A percentile compares a stretch with the other conserved stretches of the same genome.
These are phyloP conservation scores for Pleurotus cornucopiae DNA, from an alignment of 768 basidiomycete genomes.

Conservation along the genomic window DNA sequence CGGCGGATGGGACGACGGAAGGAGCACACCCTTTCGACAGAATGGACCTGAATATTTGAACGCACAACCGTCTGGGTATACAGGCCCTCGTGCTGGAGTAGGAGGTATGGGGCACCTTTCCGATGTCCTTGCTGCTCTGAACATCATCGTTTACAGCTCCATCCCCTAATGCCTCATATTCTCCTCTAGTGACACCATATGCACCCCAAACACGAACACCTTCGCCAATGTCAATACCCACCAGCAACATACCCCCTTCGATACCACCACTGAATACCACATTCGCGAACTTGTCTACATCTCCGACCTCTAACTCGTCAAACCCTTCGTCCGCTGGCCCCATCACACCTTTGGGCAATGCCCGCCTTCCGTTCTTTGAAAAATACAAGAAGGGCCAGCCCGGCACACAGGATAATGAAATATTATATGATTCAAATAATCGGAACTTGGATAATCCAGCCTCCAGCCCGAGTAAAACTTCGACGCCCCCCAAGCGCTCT, in stretches of 20 bases:
- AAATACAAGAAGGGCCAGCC: slow-evolving; percentile 38
- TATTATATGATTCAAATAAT: slow-evolving; percentile 9
- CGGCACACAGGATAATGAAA: slow-evolving; percentile 9
- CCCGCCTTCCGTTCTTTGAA: slow-evolving; percentile 55
- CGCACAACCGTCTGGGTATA: background rate
- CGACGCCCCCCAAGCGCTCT: background rate
- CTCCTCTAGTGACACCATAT: background rate
- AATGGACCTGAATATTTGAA: slow-evolving; percentile 4
- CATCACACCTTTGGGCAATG: slow-evolving; percentile 1
- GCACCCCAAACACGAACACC: slow-evolving; percentile 2
- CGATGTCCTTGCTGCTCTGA: background rate
- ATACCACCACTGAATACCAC: slow-evolving; percentile 7
- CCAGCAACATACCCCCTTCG: background rate
- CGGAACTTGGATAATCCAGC: slow-evolving; percentile 7
- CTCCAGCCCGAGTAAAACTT: slow-evolving; percentile 6
- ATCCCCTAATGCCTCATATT: background rate
- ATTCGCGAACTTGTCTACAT: slow-evolving; percentile 9
- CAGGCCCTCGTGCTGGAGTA: background rate
- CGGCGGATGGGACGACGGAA: slow-evolving; percentile 7
- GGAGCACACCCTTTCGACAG: slow-evolving; percentile 1
- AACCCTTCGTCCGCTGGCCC: slow-evolving; percentile 20
- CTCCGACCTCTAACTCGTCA: slow-evolving; percentile 12
- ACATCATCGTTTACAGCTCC: slow-evolving; percentile 3
- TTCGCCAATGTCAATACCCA: slow-evolving; percentile 6
- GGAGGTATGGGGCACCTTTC: background rate